Percentiles rank a stretch among this genome's conserved stretches.
These are phyloP conservation scores for Rhododendron henanense DNA, from an alignment of 148 eudicot species.

Conservation along the genomic window DNA sequence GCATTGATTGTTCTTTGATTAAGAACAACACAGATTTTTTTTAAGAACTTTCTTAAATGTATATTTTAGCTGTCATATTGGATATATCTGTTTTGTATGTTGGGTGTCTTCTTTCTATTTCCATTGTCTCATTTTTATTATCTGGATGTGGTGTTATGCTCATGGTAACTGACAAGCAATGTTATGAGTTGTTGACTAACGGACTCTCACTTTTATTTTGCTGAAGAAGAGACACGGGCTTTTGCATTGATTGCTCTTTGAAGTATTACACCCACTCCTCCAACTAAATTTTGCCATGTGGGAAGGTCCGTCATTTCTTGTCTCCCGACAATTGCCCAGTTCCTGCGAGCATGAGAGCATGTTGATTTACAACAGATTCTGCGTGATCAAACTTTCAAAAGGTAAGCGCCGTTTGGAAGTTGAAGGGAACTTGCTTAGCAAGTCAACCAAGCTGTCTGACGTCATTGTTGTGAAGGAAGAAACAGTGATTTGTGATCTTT, in stretches of 20 bases:
- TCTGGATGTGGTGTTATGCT: conserved; percentile 12
- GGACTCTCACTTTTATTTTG: not conserved
- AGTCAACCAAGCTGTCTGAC: conserved; percentile 9
- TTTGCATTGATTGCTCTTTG: conserved; percentile 10
- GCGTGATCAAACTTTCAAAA: conserved; percentile 14
- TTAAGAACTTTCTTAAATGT: not conserved
- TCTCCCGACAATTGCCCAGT: conserved; percentile 32
- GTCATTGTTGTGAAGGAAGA: not conserved
- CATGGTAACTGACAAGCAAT: conserved; percentile 7
- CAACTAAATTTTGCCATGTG: conserved; percentile 32
- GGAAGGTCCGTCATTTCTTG: conserved; percentile 44
- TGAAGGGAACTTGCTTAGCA: conserved; percentile 19
- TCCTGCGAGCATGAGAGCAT: conserved; percentile 39
- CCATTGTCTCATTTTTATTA: not conserved
- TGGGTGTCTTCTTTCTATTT: not conserved
- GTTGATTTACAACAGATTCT: conserved; percentile 19
- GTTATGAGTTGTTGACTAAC: conserved; percentile 8
- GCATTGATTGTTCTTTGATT: too few species aligned
- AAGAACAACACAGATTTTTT: not conserved
- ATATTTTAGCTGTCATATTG: not conserved
- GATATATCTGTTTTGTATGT: not conserved
- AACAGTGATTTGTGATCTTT: not conserved
- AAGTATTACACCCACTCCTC: not conserved
- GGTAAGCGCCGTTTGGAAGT: conserved; percentile 12
- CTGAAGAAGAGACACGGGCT: conserved; percentile 4